Base-by-base conservation (phyloP, 2,329 filamentous ascomycete species). In the Parafenestella ontariensis region DNA sequence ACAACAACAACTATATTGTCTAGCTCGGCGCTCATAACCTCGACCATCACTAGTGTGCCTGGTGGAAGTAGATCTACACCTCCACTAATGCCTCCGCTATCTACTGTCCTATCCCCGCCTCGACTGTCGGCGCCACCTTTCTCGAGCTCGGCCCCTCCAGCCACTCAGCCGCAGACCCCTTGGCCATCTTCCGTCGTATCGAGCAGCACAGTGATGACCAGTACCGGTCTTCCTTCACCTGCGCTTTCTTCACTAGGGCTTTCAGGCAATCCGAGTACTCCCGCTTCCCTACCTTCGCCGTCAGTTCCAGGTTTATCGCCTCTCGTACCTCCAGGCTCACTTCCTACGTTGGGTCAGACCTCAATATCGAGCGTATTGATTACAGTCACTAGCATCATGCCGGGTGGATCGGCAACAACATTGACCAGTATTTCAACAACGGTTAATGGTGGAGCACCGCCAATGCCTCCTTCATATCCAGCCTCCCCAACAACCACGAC, bases 111-210 rank as follows among this genome's bases (percentile, higher is more conserved):
- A 36, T 2, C 29, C 7, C 20, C 6, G 2, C 11, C 3, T 20
- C 29, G n/a, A 5, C 15, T 52, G 5, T 1, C 23, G n/a, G 31
- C 34, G 9, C 18, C 36, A 34, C 24, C 23, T 29, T 17, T 15
- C 40, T 43, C 41, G n/a, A 26, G 15, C 46, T 21, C 24, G 34
- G 36, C 34, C 36, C 21, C 20, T 17, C 42, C 42, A 7, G 41
- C 52, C 34, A 50, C 44, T 44, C 46, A 50, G 33, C 46, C 54
- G 23, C 54, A 57, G 44, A 42, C 43, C 43, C 46, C 54, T 13
- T 54, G 49, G 36, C 54, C 50, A 8, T 51, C 50, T 11, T 40
- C 17, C 28, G 15, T 45, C 7, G 3, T 17, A 17, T 33, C 21
- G 13, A 44, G 26, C 11, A 49, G 23, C 20, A 24, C 31, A 26